A percentile compares a stretch with the other conserved stretches of the same genome.
Conservation (phyloP, 2,329 filamentous ascomycete genomes). For the Fusarium siculi region DNA sequence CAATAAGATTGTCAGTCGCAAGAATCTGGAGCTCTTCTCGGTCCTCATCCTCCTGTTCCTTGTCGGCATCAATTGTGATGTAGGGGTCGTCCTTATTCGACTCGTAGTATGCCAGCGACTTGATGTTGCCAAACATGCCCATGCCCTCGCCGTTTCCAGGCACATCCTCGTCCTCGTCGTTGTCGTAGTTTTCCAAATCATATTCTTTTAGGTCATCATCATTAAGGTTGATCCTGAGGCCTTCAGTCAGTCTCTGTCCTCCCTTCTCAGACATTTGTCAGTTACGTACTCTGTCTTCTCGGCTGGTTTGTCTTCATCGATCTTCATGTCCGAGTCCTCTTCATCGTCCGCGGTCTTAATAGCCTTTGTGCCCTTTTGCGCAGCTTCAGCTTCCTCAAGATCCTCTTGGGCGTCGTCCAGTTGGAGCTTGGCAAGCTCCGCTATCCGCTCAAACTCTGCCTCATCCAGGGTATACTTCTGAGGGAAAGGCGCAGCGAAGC, state of each 20-base stretch:
- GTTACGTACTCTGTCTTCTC: conserved; percentile 53
- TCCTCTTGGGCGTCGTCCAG: conserved; percentile 93
- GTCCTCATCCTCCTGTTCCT: conserved; percentile 82
- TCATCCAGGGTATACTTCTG: conserved; percentile 81
- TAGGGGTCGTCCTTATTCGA: conserved; percentile 97
- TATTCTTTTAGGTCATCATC: conserved; percentile 97
- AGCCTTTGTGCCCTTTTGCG: conserved; percentile 44
- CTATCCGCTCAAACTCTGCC: conserved; percentile 79
- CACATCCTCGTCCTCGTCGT: conserved; percentile 70
- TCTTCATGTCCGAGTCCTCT: conserved; percentile 51
- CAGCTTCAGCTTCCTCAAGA: conserved; percentile 73
- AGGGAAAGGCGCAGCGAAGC: conserved; percentile 80
- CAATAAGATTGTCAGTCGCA: conserved; percentile 89
- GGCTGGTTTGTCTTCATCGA: conserved; percentile 42
- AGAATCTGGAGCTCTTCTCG: conserved; percentile 93
- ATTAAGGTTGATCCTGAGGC: conserved; percentile 58
- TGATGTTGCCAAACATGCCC: conserved; percentile 95
- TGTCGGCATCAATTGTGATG: conserved; percentile 83
- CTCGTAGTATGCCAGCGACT: conserved; percentile 92
- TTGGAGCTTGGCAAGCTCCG: conserved; percentile 78
- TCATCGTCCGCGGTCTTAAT: conserved; percentile 44
- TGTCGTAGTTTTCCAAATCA: conserved; percentile 94
- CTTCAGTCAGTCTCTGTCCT: conserved; percentile 18
- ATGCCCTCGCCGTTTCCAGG: conserved; percentile 72
- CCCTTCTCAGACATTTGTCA: not conserved